Conservation (phyloP, 2,329 filamentous ascomycete species). For the Xylariaceae sp. region DNA sequence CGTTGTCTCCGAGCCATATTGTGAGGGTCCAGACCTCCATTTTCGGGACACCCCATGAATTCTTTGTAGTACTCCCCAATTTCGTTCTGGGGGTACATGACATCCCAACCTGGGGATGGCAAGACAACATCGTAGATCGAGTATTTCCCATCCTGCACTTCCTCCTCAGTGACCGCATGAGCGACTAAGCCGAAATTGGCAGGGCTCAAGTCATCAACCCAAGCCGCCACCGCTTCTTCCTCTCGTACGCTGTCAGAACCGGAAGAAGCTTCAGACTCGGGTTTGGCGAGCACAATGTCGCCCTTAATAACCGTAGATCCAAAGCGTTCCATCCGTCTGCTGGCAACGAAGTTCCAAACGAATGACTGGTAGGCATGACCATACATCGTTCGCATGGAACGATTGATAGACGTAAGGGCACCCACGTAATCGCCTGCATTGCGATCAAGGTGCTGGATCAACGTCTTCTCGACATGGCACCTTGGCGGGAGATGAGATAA, state of each 20-base stretch:
- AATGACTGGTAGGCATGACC: constrained; percentile 94
- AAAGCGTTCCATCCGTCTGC: constrained; percentile 71
- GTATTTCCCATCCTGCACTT: constrained; percentile 70
- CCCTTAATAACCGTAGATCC: constrained; percentile 73
- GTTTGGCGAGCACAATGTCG: constrained; percentile 66
- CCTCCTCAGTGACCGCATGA: constrained; percentile 67
- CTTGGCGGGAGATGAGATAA: constrained; percentile 67
- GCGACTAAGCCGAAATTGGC: constrained; percentile 50
- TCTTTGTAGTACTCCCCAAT: constrained; percentile 77
- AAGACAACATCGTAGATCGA: constrained; percentile 84
- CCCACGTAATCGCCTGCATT: constrained; percentile 66
- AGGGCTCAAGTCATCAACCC: constrained; percentile 50
- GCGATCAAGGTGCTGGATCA: constrained; percentile 70
- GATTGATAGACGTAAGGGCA: constrained; percentile 71
- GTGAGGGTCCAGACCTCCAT: constrained; percentile 73
- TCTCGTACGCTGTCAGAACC: constrained; percentile 52
- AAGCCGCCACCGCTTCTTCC: constrained; percentile 60
- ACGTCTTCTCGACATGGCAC: constrained; percentile 71
- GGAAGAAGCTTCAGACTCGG: constrained; percentile 30
- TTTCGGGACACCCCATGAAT: constrained; percentile 77
- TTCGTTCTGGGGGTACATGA: constrained; percentile 78
- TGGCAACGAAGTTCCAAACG: constrained; percentile 85
- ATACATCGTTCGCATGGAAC: constrained; percentile 86
- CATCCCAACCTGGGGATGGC: constrained; percentile 85
- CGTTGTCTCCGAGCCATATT: constrained; percentile 82